Evolutionary conservation across 2,329 filamentous ascomycete species (phyloP).

Genomic region (Metarhizium anisopliae): DNA sequence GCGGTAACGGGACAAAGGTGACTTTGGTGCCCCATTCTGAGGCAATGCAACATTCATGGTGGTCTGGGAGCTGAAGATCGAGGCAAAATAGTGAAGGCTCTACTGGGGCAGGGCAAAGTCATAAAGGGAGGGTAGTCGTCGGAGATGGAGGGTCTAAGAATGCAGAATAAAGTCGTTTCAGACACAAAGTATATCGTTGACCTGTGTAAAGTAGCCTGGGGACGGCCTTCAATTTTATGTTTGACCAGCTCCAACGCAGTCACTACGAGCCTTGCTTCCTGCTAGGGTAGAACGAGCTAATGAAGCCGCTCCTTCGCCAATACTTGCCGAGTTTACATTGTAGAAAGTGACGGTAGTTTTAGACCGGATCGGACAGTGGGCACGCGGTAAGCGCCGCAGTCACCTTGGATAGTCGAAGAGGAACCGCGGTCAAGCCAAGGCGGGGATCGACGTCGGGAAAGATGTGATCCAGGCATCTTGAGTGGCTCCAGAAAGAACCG

Average conservation of each 20-base stretch:
- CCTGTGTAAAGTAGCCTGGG: background rate
- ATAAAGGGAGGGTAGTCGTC: background rate
- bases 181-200: background rate
- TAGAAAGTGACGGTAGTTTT: background rate
- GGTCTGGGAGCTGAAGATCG: background rate
- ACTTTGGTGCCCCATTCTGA: constrained; percentile 41
- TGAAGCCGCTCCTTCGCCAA: background rate
- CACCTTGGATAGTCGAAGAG: background rate
- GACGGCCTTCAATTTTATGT: background rate
- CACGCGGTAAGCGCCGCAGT: background rate
- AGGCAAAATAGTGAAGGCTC: background rate
- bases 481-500: background rate
- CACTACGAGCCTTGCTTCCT: background rate
- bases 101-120: background rate
- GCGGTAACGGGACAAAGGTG: constrained; percentile 55
- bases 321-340: background rate
- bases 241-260: background rate
- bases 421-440: background rate
- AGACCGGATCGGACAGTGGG: background rate
- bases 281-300: background rate
- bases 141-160: background rate
- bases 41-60: constrained; percentile 17
- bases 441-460: background rate
- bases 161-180: background rate
- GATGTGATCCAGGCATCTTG: background rate